Evolutionary conservation across 1,284 basidiomycete species (phyloP), one percentile per base, ranked within the genome.

Genomic region (Ustilago bromivora): DNA sequence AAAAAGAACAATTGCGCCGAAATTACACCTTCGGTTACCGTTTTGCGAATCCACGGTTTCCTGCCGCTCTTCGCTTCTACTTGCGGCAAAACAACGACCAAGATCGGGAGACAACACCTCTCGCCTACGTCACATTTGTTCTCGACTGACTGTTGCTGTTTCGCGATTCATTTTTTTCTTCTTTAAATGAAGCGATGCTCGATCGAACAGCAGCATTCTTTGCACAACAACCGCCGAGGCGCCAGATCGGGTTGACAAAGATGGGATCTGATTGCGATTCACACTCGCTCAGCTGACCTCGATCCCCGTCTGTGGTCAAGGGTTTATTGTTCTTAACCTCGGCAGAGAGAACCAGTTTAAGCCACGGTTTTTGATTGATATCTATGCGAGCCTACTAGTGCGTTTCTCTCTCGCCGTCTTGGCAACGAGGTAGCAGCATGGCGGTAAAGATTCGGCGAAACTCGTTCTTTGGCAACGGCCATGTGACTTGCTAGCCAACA

Each of bases 381-480:
- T 46, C n/a, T 32, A 51, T 51, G 28, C 49, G 31, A 51, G 28
- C 4, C 9, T 28, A 7, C 31, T 51, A 51, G 49, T 28, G 23
- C 31, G 2, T 9, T 32, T 51, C 13, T 28, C 15, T 7, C 28
- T 28, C 28, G 23, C 49, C 13, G 23, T 28, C 11, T 51, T 23
- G 28, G 49, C 28, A 51, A 19, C 5, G 6, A 13, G 7, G 46
- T 8, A 28, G 41, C 56, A 59, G 49, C 31, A 12, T 17, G 36
- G 52, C 66, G 60, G 66, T 34, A 43, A 32, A 68, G 43, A 41
- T 28, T 63, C 66, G 66, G 66, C 40, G 60, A 62, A 61, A 68
- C 56, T 62, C 49, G 11, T 35, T 19, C 12, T 35, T 32, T 38
- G 54, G 53, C 57, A 65, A 41, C 28, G 34, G 36, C 53, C 35